Evolutionary conservation across 352 stramenopile species (phyloP).

Genomic region (Aphanomyces stellatus): DNA sequence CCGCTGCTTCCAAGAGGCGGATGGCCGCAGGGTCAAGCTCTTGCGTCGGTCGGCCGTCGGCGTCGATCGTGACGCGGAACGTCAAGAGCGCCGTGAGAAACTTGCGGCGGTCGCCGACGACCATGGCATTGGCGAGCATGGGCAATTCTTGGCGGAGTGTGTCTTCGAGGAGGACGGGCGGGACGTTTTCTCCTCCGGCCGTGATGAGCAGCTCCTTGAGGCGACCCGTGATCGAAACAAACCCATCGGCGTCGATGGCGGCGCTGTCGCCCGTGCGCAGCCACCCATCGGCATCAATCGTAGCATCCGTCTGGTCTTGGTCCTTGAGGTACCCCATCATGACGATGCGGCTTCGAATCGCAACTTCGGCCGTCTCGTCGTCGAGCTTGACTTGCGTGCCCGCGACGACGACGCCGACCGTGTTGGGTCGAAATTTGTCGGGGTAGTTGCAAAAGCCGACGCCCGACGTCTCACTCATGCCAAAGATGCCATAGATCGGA

Average conservation of each 20-base stretch:
- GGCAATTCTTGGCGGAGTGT: constrained; percentile 41
- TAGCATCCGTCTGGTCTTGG: constrained; percentile 35
- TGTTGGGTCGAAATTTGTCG: constrained; percentile 27
- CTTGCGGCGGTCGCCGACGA: constrained; percentile 58
- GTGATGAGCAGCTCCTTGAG: constrained; percentile 81
- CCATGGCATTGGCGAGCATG: constrained; percentile 45
- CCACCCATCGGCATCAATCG: constrained; percentile 64
- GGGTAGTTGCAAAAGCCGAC: constrained; percentile 30
- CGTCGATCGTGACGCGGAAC: constrained; percentile 30
- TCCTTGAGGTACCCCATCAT: constrained; percentile 73
- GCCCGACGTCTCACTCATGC: constrained; percentile 56
- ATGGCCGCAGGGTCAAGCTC: constrained; percentile 39
- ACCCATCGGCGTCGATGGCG: constrained; percentile 38
- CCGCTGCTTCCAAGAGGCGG: constrained; percentile 28
- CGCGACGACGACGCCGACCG: constrained; percentile 27
- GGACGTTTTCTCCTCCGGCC: constrained; percentile 71
- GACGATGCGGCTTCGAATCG: constrained; percentile 45
- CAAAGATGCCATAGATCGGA: constrained; percentile 56
- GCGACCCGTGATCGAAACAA: constrained; percentile 63
- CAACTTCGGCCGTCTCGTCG: constrained; percentile 25
- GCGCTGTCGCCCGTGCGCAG: constrained; percentile 60
- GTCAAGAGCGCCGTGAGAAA: constrained; percentile 59
- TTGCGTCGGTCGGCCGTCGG: constrained; percentile 30
- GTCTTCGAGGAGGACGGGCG: constrained; percentile 51
- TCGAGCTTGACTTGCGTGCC: constrained; percentile 34